Conservation (phyloP, 164 flowering plant genomes). For the Litsea cubeba region DNA sequence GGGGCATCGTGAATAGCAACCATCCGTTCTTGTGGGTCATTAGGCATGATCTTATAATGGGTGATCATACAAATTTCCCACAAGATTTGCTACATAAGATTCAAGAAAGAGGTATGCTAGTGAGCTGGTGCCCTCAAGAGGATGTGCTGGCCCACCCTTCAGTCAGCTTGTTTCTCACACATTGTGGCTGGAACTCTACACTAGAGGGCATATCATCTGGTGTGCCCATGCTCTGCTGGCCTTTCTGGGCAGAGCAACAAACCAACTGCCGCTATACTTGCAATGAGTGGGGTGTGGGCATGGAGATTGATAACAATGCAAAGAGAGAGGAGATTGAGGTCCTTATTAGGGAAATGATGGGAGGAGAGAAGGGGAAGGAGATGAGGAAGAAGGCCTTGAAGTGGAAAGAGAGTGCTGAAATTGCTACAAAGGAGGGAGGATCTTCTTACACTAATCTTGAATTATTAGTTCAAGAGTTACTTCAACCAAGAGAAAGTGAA, state of each 20-base stretch:
- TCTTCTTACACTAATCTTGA: neutral
- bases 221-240: conserved; percentile 11
- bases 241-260: conserved; percentile 1
- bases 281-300: conserved; percentile 11
- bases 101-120: conserved; percentile 15
- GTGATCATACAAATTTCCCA: conserved; percentile 16
- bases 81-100: conserved; percentile 16
- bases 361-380: conserved; percentile 7
- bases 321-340: conserved; percentile 1
- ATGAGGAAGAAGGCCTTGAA: conserved; percentile 2
- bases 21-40: conserved; percentile 23
- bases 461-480: neutral
- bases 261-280: conserved; percentile 6
- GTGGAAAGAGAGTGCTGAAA: conserved; percentile 1
- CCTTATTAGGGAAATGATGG: conserved; percentile 2
- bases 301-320: conserved; percentile 7
- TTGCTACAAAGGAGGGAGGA: neutral
- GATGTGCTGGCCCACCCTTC: conserved; percentile 10
- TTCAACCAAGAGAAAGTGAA: neutral
- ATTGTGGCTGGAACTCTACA: conserved; percentile 10
- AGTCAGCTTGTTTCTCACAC: conserved; percentile 7
- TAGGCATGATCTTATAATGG: conserved; percentile 18
- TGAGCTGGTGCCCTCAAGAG: conserved; percentile 17
- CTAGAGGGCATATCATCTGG: conserved; percentile 6
- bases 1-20: conserved; percentile 31